These are phyloP conservation scores for Dryas drummondii DNA, from an alignment of 306 rosid genomes.

Conservation along the genomic window DNA sequence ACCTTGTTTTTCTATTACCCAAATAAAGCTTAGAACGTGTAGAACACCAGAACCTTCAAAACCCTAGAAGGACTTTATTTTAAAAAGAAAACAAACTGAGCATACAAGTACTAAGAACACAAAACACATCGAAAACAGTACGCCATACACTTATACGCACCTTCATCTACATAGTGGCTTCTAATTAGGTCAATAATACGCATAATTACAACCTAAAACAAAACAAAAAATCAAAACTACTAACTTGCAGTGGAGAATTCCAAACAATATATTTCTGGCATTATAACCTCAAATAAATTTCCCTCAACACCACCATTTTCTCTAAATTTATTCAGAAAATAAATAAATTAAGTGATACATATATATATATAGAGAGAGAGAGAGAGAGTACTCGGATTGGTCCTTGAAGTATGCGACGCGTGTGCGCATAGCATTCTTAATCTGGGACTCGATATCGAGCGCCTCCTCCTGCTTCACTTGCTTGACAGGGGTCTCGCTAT, in stretches of 20 bases:
- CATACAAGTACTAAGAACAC: neutral
- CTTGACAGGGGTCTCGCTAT: slow-evolving; percentile 26
- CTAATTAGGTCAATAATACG: neutral
- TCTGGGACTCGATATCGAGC: slow-evolving; percentile 49
- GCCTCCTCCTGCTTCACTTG: slow-evolving; percentile 20
- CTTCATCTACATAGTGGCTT: neutral
- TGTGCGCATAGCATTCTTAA: slow-evolving; percentile 54
- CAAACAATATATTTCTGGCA: neutral
- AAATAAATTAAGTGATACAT: neutral
- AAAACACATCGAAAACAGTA: neutral
- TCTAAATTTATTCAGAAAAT: neutral
- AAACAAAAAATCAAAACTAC: neutral
- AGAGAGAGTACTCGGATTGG: slow-evolving; percentile 55
- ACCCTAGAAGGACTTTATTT: slow-evolving; percentile 1
- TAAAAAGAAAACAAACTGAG: neutral
- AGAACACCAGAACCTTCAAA: neutral
- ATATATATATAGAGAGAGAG: slow-evolving; percentile 8
- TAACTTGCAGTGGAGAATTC: too few species aligned
- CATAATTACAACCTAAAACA: neutral
- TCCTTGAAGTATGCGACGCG: slow-evolving; percentile 75
- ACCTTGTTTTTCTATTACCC: neutral
- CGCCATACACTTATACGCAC: neutral
- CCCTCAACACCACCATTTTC: neutral
- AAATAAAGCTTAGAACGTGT: neutral
- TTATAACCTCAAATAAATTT: too few species aligned